Conservation (phyloP, 345 rosid species). For the Eucalyptus fibrosa region DNA sequence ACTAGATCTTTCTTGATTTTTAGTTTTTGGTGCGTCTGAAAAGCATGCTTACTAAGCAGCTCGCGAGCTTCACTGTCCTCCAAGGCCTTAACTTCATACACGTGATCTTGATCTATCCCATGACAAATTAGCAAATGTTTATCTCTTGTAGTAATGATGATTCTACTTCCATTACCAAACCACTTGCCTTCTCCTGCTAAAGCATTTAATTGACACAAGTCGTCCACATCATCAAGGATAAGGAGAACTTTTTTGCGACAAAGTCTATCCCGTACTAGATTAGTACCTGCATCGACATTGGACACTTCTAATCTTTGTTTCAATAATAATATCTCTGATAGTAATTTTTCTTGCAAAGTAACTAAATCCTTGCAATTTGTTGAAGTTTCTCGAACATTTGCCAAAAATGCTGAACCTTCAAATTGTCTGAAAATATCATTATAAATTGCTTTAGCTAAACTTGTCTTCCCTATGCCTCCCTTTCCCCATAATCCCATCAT, state of each 20-base stretch:
- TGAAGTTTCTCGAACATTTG: background rate
- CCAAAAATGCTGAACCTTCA: background rate
- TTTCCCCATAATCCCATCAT: background rate
- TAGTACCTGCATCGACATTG: background rate
- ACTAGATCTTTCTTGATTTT: background rate
- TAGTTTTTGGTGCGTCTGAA: accelerated
- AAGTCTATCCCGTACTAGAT: background rate
- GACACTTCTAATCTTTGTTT: background rate
- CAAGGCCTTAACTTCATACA: background rate
- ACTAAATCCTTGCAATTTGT: background rate
- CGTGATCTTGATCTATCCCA: background rate
- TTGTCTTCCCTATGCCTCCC: background rate
- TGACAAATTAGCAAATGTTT: background rate
- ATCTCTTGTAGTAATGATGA: background rate
- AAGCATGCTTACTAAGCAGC: background rate
- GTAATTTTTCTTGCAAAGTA: background rate
- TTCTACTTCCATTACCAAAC: background rate
- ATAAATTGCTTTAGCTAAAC: background rate
- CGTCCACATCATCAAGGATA: background rate
- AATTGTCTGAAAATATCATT: background rate
- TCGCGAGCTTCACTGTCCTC: background rate
- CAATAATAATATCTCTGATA: accelerated
- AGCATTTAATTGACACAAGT: background rate
- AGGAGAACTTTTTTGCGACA: background rate
- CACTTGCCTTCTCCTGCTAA: background rate